Evolutionary conservation across 768 basidiomycete species (phyloP).

Genomic region (Kwoniella newhampshirensis): DNA sequence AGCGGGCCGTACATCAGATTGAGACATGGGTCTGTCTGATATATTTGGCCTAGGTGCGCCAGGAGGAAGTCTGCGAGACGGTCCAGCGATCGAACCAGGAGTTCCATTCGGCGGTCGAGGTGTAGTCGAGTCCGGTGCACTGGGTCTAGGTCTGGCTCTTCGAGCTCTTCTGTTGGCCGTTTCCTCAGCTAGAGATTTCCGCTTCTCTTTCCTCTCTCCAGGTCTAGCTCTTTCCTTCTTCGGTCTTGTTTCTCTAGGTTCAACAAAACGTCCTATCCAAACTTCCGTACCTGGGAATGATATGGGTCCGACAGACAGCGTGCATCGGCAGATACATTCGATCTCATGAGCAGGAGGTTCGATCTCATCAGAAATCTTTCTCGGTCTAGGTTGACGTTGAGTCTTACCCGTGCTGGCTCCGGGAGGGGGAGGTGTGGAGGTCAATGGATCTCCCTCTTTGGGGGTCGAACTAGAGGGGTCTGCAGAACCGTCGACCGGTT

Average conservation of each 20-base stretch:
- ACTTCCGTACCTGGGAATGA: conserved; percentile 44
- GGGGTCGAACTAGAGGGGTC: neutral
- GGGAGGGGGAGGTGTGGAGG: neutral
- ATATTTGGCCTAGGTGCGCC: neutral
- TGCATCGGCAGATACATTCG: conserved; percentile 43
- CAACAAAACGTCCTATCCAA: conserved; percentile 47
- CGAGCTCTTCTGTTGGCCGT: neutral
- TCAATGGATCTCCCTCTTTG: too few species aligned
- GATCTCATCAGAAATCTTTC: conserved; percentile 17
- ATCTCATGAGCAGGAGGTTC: conserved; percentile 42
- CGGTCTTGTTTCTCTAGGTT: conserved; percentile 21
- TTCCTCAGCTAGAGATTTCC: conserved; percentile 6
- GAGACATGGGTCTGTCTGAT: neutral
- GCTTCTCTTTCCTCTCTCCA: conserved; percentile 21
- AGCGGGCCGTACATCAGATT: neutral
- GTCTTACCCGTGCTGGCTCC: conserved; percentile 3
- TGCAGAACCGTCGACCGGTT: conserved; percentile 1
- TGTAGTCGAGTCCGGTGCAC: neutral
- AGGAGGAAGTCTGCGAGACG: neutral
- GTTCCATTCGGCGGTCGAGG: neutral
- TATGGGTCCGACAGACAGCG: conserved; percentile 38
- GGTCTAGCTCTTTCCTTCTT: conserved; percentile 22
- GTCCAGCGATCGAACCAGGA: neutral
- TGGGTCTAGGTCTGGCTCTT: conserved; percentile 5
- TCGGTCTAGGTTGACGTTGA: conserved; percentile 12